Evolutionary conservation across 495 filamentous ascomycete species (phyloP), one percentile per base, ranked within the genome.

Genomic region (Halenospora varia): DNA sequence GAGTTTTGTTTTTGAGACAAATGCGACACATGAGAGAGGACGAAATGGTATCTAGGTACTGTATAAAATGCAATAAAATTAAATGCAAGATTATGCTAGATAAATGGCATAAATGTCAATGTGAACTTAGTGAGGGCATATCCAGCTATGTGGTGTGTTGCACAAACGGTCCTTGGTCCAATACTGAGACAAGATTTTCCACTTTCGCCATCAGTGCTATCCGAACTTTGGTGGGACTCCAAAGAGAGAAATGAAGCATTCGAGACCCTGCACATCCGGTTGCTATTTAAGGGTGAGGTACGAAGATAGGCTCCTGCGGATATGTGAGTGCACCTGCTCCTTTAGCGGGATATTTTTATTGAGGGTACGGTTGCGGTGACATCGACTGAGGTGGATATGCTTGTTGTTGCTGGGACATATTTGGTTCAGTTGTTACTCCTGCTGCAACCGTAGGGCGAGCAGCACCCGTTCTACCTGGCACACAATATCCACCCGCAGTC

Each of bases 401-500:
- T 35, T 35, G 29, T 35, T 35, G 29, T 13, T 35, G 29, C 13
- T 35, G 29, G 29, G 4, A 6, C 6, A 13, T 35, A 35, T 35
- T 35, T 6, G 13, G 29, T n/a, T n/a, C n/a, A n/a, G 29, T 35
- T 35, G 29, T 35, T 4, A 35, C 13, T 35, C 6, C 13, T 35
- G 29, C 29, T 35, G 29, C 29, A 6, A 13, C 13, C 13, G 29
- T 6, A 13, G 29, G 13, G 29, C 29, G 19, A 49, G 47, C 8
- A 45, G n/a, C 42, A 45, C 42, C 42, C 8, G 20, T 19, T 13
- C 20, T 20, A 26, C 56, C 26, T n/a, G 75, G 70, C 61, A 63
- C 67, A 54, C 63, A 68, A 54, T 69, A 72, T 10, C 74, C 65
- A 15, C 75, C 75, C 0, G 70, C 73, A 20, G 61, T 63, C 53